These are phyloP conservation scores for Polyrhizophydium stewartii DNA, from an alignment of 371 early-diverging fungal species.

Conservation along the genomic window DNA sequence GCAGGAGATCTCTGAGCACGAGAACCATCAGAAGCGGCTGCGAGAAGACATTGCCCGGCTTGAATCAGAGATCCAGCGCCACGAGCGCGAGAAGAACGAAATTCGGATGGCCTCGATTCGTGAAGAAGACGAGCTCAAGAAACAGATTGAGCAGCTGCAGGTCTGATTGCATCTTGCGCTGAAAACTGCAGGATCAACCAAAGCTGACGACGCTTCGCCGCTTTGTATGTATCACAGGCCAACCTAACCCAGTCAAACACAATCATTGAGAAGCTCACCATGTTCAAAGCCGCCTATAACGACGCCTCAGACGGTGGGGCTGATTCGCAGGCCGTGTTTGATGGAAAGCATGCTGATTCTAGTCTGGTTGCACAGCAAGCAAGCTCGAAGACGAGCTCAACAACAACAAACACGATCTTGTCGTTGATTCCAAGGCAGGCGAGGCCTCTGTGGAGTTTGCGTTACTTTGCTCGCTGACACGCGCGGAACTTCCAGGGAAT, in stretches of 20 bases:
- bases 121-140: slow-evolving; percentile 22
- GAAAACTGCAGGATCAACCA: not conserved
- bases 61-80: slow-evolving; percentile 17
- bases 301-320: slow-evolving; percentile 17
- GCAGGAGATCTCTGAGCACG: slow-evolving; percentile 30
- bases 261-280: slow-evolving; percentile 43
- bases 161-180: slow-evolving; percentile 6
- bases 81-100: slow-evolving; percentile 27
- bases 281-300: slow-evolving; percentile 39
- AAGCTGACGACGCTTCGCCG: not conserved
- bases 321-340: not conserved
- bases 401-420: slow-evolving; percentile 24
- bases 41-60: slow-evolving; percentile 19
- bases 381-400: slow-evolving; percentile 17
- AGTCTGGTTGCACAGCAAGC: not conserved
- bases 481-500: slow-evolving; percentile 16
- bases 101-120: slow-evolving; percentile 10
- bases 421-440: slow-evolving; percentile 24
- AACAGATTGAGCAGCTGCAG: slow-evolving; percentile 32
- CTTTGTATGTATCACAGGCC: slow-evolving; percentile 4
- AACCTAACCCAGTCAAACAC: slow-evolving; percentile 30
- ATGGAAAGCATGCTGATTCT: not conserved
- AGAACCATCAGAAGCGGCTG: slow-evolving; percentile 12
- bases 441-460: not conserved
- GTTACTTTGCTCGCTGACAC: not conserved